These are phyloP conservation scores for Blastocystis sp. DNA, from an alignment of 352 stramenopile genomes.

Conservation along the genomic window DNA sequence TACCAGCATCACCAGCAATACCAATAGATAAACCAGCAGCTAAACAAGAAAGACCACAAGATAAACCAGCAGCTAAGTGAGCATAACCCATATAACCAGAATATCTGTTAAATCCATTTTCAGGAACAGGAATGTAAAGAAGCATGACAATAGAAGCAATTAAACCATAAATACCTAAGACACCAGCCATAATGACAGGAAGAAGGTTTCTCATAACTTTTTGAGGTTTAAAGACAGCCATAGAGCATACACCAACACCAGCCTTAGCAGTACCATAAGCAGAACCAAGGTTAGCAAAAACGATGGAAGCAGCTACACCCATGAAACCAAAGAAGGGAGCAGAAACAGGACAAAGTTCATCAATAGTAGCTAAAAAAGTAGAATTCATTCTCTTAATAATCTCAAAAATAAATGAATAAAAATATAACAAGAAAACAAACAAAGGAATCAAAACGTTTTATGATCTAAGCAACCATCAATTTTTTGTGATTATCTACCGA, in stretches of 20 bases:
- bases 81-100: conserved; percentile 57
- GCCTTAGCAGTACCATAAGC: conserved; percentile 88
- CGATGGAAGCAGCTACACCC: conserved; percentile 75
- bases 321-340: conserved; percentile 99
- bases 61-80: conserved; percentile 59
- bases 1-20: conserved; percentile 60
- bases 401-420: no score
- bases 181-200: conserved; percentile 87
- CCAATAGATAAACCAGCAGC: conserved; percentile 64
- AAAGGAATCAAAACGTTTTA: no score
- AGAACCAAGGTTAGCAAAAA: conserved; percentile 77
- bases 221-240: conserved; percentile 78
- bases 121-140: conserved; percentile 31
- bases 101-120: conserved; percentile 44
- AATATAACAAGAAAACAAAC: no score
- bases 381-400: no score
- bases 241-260: conserved; percentile 77
- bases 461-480: no score
- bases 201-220: conserved; percentile 95
- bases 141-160: conserved; percentile 62
- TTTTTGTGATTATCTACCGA: no score
- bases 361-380: conserved; percentile 45
- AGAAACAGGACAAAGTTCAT: conserved; percentile 83
- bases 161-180: conserved; percentile 67
- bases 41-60: conserved; percentile 56